Percentiles rank a stretch among this genome's conserved stretches.
Evolutionary conservation across 352 stramenopile species (phyloP).

Genomic region (Phytophthora constricta): DNA sequence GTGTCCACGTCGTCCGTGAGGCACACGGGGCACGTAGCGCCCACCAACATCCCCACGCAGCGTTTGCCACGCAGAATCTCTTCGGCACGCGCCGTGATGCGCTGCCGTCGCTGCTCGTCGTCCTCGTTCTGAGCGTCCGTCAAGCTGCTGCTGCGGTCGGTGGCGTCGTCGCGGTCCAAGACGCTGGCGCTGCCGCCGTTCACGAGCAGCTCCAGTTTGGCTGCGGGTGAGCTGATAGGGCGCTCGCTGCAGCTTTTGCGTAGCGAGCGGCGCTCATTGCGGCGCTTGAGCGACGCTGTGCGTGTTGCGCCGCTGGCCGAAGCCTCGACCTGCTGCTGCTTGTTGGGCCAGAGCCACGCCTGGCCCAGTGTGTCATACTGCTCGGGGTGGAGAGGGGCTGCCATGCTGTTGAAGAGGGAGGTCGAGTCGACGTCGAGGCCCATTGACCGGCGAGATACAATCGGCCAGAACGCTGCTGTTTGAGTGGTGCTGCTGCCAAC

Average conservation of each 20-base stretch:
- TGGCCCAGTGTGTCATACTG: slow-evolving; percentile 50
- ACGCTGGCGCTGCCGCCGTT: slow-evolving; percentile 41
- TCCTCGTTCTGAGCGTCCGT: slow-evolving; percentile 15
- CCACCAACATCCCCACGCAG: slow-evolving; percentile 70
- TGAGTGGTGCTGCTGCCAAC: slow-evolving; percentile 14
- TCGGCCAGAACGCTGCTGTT: too few species aligned
- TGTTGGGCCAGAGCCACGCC: slow-evolving; percentile 42
- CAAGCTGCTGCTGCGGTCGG: slow-evolving; percentile 26
- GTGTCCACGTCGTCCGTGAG: slow-evolving; percentile 79
- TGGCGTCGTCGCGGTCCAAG: slow-evolving; percentile 37
- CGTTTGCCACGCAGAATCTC: slow-evolving; percentile 68
- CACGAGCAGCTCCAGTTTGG: slow-evolving; percentile 17
- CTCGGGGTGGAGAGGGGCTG: slow-evolving; percentile 30
- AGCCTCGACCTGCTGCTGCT: slow-evolving; percentile 38
- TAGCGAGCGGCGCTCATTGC: slow-evolving; percentile 34
- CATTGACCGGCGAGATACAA: slow-evolving; percentile 12
- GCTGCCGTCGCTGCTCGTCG: slow-evolving; percentile 42
- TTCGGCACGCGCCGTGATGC: slow-evolving; percentile 64
- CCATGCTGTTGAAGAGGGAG: slow-evolving; percentile 22
- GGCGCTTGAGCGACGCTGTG: slow-evolving; percentile 40
- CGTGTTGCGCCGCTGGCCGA: slow-evolving; percentile 22
- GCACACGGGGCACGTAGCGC: slow-evolving; percentile 74
- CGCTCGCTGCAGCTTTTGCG: slow-evolving; percentile 52
- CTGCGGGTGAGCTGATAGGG: slow-evolving; percentile 27
- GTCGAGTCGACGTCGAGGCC: slow-evolving; percentile 21